Base-by-base conservation (phyloP, 768 basidiomycete species). In the Suillus subalutaceus region DNA sequence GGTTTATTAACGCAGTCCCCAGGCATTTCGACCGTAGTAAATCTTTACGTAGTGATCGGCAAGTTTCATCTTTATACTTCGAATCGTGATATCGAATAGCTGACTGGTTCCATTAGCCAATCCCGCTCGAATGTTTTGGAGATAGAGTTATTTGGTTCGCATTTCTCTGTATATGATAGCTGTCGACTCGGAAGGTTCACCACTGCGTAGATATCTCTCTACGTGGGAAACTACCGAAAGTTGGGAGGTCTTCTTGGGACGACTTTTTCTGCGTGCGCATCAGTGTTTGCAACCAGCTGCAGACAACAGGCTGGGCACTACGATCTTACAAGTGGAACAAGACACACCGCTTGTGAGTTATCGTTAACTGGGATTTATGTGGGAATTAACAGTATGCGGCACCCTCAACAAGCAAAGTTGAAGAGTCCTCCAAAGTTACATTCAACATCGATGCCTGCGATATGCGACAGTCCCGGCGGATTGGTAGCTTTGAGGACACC, bases 261-360 rank as follows among this genome's bases (percentile, higher is more conserved):
- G 55, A 56, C 35, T 56, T 56, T 37, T 56, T 56, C 35, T n/a
- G 55, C 32, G 55, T 56, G 55, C 55, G 55, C 1, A 37, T 56
- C 35, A 13, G 55, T 37, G 55, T 37, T 56, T 37, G 35, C 55
- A n/a, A 38, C 20, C 55, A 56, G 35, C 20, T 56, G 32, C 32
- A 6, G 35, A 56, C 55, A 37, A 56, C 55, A n/a, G 55, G 55
- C 20, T 56, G 55, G 55, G 32, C 55, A n/a, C 37, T 56, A n/a
- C 55, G 55, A 38, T 35, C 55, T 7, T 56, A 56, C 32, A 56
- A 56, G 35, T 56, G 55, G 55, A n/a, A n/a, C 35, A 37, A 56
- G 35, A 37, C 20, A 10, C 20, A 56, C n/a, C 37, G 55, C 12
- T 56, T 56, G 55, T 56, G 55, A 56, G 55, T 56, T 4, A n/a